phyloP scores from a whole-genome alignment of 2,329 filamentous ascomycete genomes.

The Truncatella angustata region DNA sequence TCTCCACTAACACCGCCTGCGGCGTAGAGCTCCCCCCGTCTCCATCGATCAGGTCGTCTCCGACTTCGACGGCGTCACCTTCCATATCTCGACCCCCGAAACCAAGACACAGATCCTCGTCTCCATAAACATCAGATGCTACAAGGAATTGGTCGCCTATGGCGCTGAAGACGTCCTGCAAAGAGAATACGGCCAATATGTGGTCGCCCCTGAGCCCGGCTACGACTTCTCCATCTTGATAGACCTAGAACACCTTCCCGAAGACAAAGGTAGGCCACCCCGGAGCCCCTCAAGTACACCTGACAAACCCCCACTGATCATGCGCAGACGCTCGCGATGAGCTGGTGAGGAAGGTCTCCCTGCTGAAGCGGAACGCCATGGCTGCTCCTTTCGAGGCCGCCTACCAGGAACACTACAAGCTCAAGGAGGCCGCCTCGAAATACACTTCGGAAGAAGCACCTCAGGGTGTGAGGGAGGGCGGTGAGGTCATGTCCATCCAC shows the following conservation, averaged over 20 bases:
- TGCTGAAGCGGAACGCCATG: constrained; percentile 98
- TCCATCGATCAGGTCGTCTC: constrained; percentile 98
- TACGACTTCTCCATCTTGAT: constrained; percentile 95
- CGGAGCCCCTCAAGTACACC: too few relatives aligned
- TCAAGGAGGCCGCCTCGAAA: constrained; percentile 85
- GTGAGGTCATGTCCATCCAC: constrained; percentile 92
- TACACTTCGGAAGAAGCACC: constrained; percentile 94
- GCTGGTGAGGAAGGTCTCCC: constrained; percentile 79
- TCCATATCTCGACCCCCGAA: constrained; percentile 96
- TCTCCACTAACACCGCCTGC: constrained; percentile 16
- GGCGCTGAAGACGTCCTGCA: constrained; percentile 89
- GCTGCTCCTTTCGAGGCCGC: constrained; percentile 97
- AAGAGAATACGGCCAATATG: constrained; percentile 92
- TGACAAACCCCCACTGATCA: too few relatives aligned
- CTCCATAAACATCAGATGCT: constrained; percentile 94
- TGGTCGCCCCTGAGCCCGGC: constrained; percentile 80
- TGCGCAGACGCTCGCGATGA: constrained; percentile 75
- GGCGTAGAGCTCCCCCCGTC: constrained; percentile 70
- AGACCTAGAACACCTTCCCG: constrained; percentile 83
- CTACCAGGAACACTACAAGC: constrained; percentile 84
- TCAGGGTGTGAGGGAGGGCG: constrained; percentile 84
- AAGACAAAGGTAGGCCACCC: constrained; percentile 71
- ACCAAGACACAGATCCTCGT: constrained; percentile 91
- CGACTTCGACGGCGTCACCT: constrained; percentile 98
- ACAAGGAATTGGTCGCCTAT: constrained; percentile 85